Conservation (phyloP, 768 basidiomycete species). For the Russula sp. region DNA sequence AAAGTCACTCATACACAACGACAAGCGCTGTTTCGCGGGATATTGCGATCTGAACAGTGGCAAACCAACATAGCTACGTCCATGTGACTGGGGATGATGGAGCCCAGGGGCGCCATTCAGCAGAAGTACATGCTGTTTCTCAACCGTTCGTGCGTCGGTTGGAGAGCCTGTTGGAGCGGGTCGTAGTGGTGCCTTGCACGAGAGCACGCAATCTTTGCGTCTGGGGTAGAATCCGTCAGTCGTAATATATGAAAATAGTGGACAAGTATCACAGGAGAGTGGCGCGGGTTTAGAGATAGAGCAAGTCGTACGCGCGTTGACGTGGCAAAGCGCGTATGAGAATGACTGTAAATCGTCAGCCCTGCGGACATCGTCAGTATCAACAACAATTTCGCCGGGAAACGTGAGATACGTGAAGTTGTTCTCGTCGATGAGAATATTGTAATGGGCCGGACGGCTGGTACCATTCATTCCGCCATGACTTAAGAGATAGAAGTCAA, state of each 20-base stretch:
- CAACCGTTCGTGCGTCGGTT: slow-evolving; percentile 48
- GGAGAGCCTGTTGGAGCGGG: slow-evolving; percentile 51
- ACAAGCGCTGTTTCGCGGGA: background rate
- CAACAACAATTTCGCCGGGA: background rate
- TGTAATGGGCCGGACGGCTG: slow-evolving; percentile 60
- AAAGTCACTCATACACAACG: background rate
- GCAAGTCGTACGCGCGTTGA: slow-evolving; percentile 73
- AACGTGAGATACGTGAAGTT: slow-evolving; percentile 46
- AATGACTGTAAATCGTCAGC: slow-evolving; percentile 63
- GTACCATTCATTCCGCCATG: slow-evolving; percentile 76
- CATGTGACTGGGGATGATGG: background rate
- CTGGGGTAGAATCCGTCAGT: slow-evolving; percentile 32
- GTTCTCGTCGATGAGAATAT: slow-evolving; percentile 49
- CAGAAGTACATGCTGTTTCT: slow-evolving; percentile 35
- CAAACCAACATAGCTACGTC: background rate
- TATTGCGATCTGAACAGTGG: background rate
- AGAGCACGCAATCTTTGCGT: slow-evolving; percentile 71
- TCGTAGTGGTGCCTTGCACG: slow-evolving; percentile 78
- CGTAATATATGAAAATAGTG: background rate
- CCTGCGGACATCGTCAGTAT: slow-evolving; percentile 31
- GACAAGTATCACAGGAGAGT: slow-evolving; percentile 57
- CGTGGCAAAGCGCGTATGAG: slow-evolving; percentile 73
- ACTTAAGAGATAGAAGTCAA: slow-evolving; percentile 73
- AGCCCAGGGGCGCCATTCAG: slow-evolving; percentile 17
- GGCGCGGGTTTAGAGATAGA: slow-evolving; percentile 81